Base-by-base conservation (phyloP, 1,284 basidiomycete genomes). In the Cryptococcus sp. region DNA sequence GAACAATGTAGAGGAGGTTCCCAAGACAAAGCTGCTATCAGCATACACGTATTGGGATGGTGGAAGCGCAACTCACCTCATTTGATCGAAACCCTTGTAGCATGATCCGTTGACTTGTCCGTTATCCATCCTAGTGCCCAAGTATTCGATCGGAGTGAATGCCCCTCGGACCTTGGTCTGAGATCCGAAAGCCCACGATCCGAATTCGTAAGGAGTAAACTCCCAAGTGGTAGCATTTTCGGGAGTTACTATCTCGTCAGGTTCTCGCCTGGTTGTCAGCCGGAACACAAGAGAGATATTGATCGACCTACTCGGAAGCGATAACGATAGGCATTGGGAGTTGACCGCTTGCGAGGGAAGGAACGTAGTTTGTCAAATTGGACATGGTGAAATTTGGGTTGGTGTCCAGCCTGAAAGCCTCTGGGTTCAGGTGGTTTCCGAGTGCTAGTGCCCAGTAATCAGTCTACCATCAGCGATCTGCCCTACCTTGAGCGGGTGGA, bases 121-220 rank as follows among this genome's bases (percentile, higher is more conserved):
- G 49, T 69, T 66, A 48, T 64, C 63, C 24, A 76, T 40, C 21
- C 45, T 23, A 1, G 68, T 73, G 10, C 76, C 76, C 21, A 77
- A 57, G 56, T 72, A 75, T 55, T 75, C 60, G 11, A 74, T 51
- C 4, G 64, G 55, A 1, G 72, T 73, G 50, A 76, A 76, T 25
- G 64, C 71, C 19, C 75, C 75, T 7, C 50, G 48, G n/a, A 63
- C 61, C 46, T 69, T 67, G 41, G 49, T 50, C 16, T 48, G 53
- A 28, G 54, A 57, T 16, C 71, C 71, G 50, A 70, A 74, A 22
- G 76, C 73, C 77, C 77, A 80, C 0, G 73, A 67, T 10, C 79
- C 79, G 49, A 78, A 79, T 58, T 79, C 78, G 50, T 65, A 74
- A 1, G 76, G 76, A 1, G 69, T 78, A 49, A 77, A 77, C 56